These are phyloP conservation scores for Alnus rubra DNA, from an alignment of 306 rosid genomes.

Conservation along the genomic window DNA sequence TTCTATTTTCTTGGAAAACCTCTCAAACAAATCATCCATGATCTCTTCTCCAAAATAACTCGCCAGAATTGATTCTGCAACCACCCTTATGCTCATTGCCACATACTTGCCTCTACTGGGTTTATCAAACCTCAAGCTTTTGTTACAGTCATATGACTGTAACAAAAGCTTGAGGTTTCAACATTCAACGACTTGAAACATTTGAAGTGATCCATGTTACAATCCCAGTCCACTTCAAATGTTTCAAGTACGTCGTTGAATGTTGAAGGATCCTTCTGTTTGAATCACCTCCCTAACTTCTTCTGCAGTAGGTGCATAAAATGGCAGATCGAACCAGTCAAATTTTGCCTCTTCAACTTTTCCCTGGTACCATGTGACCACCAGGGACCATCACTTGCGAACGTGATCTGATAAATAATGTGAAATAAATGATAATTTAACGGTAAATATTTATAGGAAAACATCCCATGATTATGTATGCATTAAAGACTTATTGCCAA, in stretches of 20 bases:
- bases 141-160: background rate
- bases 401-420: background rate
- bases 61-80: constrained; percentile 13
- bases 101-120: constrained; percentile 2
- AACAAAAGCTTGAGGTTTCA: no score
- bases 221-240: background rate
- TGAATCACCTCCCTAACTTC: background rate
- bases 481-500: background rate
- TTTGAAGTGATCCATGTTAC: background rate
- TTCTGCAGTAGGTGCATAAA: background rate
- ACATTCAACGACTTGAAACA: no score
- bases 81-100: background rate
- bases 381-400: background rate
- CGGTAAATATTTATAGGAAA: no score
- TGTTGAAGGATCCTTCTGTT: constrained; percentile 1
- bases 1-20: background rate
- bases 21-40: constrained; percentile 24
- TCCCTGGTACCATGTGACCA: background rate
- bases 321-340: background rate
- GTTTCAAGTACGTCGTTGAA: background rate
- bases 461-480: no score
- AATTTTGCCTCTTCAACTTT: background rate
- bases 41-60: constrained; percentile 17
- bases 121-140: background rate
- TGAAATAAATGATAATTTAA: background rate